These are phyloP conservation scores for Hygrocybe coccinea DNA, from an alignment of 768 basidiomycete genomes.

Conservation along the genomic window DNA sequence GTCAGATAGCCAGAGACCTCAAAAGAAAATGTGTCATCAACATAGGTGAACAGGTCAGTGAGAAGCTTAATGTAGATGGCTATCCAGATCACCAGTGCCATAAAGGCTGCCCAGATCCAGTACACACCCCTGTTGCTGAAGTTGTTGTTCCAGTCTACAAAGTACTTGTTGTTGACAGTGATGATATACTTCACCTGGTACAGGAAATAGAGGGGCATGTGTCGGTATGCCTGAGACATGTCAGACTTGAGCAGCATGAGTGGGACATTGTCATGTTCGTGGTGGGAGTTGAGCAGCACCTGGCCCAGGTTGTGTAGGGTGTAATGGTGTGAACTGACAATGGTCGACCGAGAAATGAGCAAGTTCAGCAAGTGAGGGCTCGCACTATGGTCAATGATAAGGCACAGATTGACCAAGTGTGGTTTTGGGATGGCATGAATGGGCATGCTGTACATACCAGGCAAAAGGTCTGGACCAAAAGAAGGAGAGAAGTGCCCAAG, in stretches of 20 bases:
- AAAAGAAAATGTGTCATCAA: constrained; percentile 25
- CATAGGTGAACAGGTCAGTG: constrained; percentile 18
- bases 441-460: too few species aligned
- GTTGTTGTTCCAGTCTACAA: constrained; percentile 14
- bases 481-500: too few species aligned
- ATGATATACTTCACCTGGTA: constrained; percentile 32
- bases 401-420: too few species aligned
- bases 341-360: too few species aligned
- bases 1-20: constrained; percentile 14
- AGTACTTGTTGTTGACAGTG: neutral
- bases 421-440: too few species aligned
- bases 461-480: constrained; percentile 32
- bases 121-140: constrained; percentile 12
- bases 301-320: too few species aligned
- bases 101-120: too few species aligned
- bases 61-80: constrained; percentile 14
- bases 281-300: too few species aligned
- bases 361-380: too few species aligned
- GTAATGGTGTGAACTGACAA: too few species aligned
- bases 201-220: constrained; percentile 27
- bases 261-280: too few species aligned
- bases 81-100: constrained; percentile 28
- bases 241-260: constrained; percentile 36
- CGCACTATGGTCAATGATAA: too few species aligned
- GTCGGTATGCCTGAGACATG: constrained; percentile 31